Percentiles rank a stretch among this genome's conserved stretches.
Conservation (phyloP, 106 monocot species). For the Dendrobium huoshanense region DNA sequence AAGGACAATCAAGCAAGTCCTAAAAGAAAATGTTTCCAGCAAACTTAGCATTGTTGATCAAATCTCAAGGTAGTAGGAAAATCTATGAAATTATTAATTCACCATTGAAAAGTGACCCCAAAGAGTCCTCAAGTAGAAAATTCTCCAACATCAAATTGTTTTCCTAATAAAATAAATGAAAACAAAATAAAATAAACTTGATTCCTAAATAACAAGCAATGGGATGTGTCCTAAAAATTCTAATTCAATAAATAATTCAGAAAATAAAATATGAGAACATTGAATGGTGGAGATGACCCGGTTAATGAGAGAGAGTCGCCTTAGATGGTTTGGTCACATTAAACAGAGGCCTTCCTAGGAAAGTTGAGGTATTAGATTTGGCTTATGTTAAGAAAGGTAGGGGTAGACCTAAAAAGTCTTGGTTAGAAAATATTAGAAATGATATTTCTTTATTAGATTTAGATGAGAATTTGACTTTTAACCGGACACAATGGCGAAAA, state of each 20-base stretch:
- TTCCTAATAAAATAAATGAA: neutral
- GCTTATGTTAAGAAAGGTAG: too few species aligned
- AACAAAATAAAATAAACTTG: neutral
- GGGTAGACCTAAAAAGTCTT: too few species aligned
- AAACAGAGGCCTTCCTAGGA: too few species aligned
- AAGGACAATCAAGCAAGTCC: too few species aligned
- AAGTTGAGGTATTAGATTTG: too few species aligned
- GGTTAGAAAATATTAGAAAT: too few species aligned
- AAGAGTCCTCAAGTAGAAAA: neutral
- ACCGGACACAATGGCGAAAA: too few species aligned
- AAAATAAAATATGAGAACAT: neutral
- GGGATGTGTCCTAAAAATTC: neutral
- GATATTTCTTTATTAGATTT: too few species aligned
- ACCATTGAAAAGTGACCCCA: neutral
- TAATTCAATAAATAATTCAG: neutral
- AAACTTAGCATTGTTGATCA: neutral
- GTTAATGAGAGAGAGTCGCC: too few species aligned
- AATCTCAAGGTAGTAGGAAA: neutral
- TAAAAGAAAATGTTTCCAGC: neutral
- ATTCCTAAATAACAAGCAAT: neutral
- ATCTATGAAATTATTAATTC: neutral
- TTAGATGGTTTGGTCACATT: too few species aligned
- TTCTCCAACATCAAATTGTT: neutral
- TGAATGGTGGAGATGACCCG: neutral
- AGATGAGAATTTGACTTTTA: too few species aligned